Evolutionary conservation across 495 filamentous ascomycete genomes (phyloP), one percentile per base, ranked within the genome.

Genomic region (Tuber umbilicatum): DNA sequence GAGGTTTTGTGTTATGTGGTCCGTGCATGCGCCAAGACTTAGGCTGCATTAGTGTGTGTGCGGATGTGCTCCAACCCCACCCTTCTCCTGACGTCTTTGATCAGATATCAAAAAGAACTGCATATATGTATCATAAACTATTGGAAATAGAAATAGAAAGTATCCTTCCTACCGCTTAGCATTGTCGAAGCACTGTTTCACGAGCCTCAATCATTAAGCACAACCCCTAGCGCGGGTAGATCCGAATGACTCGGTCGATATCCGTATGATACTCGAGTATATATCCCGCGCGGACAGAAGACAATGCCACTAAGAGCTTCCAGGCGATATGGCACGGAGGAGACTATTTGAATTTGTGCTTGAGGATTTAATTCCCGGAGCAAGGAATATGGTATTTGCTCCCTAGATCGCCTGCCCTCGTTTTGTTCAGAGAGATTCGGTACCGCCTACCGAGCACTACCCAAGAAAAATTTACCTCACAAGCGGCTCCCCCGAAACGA

Each of bases 51-150:
- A 78, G 77, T 74, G 77, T 69, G 72, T 74, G 77, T 79, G 69
- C 76, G 75, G 77, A 78, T 78, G 77, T 64, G 43, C 77, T 78
- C 77, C 72, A 79, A 72, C 77, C 77, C 76, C 77, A 79, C 75
- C 73, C 73, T 72, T 39, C 39, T 47, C 60, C 16, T 43, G 68
- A 77, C 73, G 69, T 69, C 74, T 70, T 69, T 45, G 69, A 77
- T 77, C 73, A 71, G 75, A 77, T 77, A 73, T 77, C 75, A 68
- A 74, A 41, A 74, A 60, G 50, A 73, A 60, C 76, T 41, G 43
- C 77, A 79, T 73, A 31, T 7, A 39, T 39, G 38, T 39, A 39
- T 6, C 38, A 39, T 64, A 64, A 64, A 10, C 55, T 64, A 31
- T 31, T 1, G 55, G 14, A 64, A 64, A 64, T 31, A 9, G 10